Conservation (phyloP, 2,329 filamentous ascomycete genomes). For the Phoma herbarum region DNA sequence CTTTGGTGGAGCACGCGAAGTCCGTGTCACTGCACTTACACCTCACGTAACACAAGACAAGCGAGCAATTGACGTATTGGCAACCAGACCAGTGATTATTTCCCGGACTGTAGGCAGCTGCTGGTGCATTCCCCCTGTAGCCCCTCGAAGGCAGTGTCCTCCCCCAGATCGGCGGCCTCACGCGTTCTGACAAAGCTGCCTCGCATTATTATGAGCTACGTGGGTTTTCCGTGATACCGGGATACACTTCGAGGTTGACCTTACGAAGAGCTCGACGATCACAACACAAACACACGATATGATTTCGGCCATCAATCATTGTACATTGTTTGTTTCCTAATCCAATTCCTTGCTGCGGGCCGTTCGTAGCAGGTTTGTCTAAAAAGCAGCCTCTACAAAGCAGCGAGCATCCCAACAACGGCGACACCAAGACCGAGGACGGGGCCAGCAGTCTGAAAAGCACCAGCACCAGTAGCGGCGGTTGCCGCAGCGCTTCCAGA, state of each 20-base stretch:
- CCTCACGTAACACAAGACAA: slow-evolving; percentile 9
- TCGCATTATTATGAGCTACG: neutral
- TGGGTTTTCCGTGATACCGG: neutral
- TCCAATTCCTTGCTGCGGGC: neutral
- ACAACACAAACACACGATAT: neutral
- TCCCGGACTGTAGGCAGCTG: neutral
- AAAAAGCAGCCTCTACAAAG: slow-evolving; percentile 30
- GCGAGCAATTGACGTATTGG: neutral
- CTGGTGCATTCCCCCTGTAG: neutral
- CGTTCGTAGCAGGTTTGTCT: neutral
- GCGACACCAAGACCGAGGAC: slow-evolving; percentile 38
- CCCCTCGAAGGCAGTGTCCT: too few relatives aligned
- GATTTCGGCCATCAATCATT: neutral
- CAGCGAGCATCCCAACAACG: slow-evolving; percentile 39
- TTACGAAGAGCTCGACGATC: neutral
- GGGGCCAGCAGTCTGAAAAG: slow-evolving; percentile 33
- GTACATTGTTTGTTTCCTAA: neutral
- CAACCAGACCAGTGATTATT: neutral
- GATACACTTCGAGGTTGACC: neutral
- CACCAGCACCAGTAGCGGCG: slow-evolving; percentile 31
- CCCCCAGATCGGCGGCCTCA: neutral
- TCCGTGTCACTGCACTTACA: slow-evolving; percentile 18
- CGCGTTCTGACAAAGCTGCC: neutral
- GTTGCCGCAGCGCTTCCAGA: slow-evolving; percentile 15
- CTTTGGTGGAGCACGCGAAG: slow-evolving; percentile 25